Base-by-base conservation (phyloP, 108 stramenopile genomes). In the Stephanodiscus triporus region DNA sequence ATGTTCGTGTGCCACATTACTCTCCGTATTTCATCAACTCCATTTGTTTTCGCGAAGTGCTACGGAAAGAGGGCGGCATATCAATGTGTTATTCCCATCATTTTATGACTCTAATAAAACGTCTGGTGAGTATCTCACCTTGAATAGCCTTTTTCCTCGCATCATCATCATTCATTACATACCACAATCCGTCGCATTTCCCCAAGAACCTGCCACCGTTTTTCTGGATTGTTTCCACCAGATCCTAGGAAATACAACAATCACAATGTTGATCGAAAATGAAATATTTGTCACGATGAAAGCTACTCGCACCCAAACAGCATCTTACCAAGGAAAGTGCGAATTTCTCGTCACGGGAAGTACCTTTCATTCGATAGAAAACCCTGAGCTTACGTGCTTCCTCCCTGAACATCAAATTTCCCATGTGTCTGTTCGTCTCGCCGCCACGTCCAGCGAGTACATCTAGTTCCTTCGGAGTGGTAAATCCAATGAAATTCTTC, bases 391-490 rank as follows among this genome's bases (percentile, higher is more conserved):
- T 61, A 37, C 60, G 60, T 11, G 36, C 60, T 69, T 36, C 75
- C 9, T 61, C 60, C 22, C 60, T 30, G 63, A 72, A 90, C 85
- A 76, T 77, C 23, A 72, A 60, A 66, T 90, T 90, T 43, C 89
- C 89, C 14, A 67, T 49, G 67, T 90, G 89, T 19, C 63, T 50
- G 70, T 87, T 87, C 1, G 84, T 79, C 38, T 74, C 48, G 4
- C 89, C 87, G 19, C 89, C 89, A 32, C 89, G 66, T 40, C 89
- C 89, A 75, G 81, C 81, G 2, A 90, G 71, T 13, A 90, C 85
- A 69, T 89, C 89, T 2, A n/a, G 43, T 60, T 67, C 37, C 0
- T 38, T 42, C 19, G 60, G 60, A 22, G 16, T 27, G 30, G 26
- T 17, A 9, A 57, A 0, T 27, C 16, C 10, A 30, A 2, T 57